Evolutionary conservation across 2,329 filamentous ascomycete genomes (phyloP).

Genomic region (Fusarium verrucosum): DNA sequence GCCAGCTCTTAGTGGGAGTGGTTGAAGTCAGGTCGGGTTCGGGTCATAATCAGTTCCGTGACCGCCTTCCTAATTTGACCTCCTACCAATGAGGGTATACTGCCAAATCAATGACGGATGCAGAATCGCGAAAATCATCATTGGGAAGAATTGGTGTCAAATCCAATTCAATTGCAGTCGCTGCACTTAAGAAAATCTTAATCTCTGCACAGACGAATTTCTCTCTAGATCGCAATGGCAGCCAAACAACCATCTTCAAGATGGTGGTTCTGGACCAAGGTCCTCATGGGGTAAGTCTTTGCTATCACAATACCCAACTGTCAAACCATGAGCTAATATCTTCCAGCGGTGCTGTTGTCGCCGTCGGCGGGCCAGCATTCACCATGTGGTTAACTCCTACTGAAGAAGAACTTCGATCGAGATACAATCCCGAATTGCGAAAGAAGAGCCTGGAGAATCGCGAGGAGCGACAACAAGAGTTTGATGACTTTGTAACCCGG

Average conservation of each 20-base stretch:
- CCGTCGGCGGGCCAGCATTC: conserved; percentile 85
- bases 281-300: conserved; percentile 70
- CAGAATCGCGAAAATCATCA: conserved; percentile 44
- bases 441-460: conserved; percentile 84
- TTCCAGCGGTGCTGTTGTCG: conserved; percentile 73
- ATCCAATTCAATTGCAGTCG: not conserved
- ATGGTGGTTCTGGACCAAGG: conserved; percentile 72
- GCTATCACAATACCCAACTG: conserved; percentile 18
- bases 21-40: not conserved
- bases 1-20: not conserved
- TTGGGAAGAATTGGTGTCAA: conserved; percentile 37
- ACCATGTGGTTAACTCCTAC: conserved; percentile 82
- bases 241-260: conserved; percentile 59
- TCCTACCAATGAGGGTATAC: conserved; percentile 28
- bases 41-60: conserved; percentile 30
- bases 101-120: conserved; percentile 47
- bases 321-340: conserved; percentile 19
- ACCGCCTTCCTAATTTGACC: conserved; percentile 39
- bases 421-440: conserved; percentile 95
- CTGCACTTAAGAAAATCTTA: not conserved
- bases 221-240: conserved; percentile 39
- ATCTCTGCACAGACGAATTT: not conserved
- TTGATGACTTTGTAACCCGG: conserved; percentile 84
- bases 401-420: conserved; percentile 90
- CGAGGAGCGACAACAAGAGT: conserved; percentile 80